phyloP scores from a whole-genome alignment of 208 protist species.

The Leishmania aethiopica region DNA sequence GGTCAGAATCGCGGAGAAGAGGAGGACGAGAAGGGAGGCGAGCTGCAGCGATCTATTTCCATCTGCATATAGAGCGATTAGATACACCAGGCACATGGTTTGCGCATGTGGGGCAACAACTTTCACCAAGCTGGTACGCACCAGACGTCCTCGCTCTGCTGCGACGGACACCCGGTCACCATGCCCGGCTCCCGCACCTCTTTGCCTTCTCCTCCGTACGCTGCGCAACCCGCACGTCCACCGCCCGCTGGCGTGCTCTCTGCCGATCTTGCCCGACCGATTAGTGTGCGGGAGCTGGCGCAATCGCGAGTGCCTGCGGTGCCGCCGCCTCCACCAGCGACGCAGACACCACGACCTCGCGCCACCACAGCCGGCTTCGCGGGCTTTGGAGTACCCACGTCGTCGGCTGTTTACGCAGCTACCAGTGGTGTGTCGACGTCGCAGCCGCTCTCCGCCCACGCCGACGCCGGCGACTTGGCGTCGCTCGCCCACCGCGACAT shows the following conservation, averaged over 20 bases:
- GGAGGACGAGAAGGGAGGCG: background rate
- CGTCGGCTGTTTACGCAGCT: constrained; percentile 32
- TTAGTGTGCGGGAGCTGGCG: constrained; percentile 52
- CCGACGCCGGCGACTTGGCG: constrained; percentile 26
- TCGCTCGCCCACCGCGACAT: constrained; percentile 35
- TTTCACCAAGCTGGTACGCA: background rate
- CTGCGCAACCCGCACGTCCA: constrained; percentile 3
- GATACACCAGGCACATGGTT: background rate
- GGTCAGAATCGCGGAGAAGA: background rate
- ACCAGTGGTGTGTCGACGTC: constrained; percentile 25
- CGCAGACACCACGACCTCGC: background rate
- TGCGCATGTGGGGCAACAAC: constrained; percentile 20
- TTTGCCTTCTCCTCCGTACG: background rate
- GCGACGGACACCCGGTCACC: background rate
- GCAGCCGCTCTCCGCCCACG: background rate
- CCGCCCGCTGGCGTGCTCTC: constrained; percentile 20
- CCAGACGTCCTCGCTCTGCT: background rate
- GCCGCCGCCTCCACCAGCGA: background rate
- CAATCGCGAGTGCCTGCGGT: constrained; percentile 17
- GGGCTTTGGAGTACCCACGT: constrained; percentile 21
- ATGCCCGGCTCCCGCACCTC: background rate
- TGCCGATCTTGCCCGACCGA: constrained; percentile 41
- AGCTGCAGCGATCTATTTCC: background rate
- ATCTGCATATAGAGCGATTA: background rate
- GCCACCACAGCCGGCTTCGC: constrained; percentile 10